Evolutionary conservation across 352 stramenopile genomes (phyloP), one percentile per base, ranked within the genome.

Genomic region (Hyaloperonospora arabidopsidis): DNA sequence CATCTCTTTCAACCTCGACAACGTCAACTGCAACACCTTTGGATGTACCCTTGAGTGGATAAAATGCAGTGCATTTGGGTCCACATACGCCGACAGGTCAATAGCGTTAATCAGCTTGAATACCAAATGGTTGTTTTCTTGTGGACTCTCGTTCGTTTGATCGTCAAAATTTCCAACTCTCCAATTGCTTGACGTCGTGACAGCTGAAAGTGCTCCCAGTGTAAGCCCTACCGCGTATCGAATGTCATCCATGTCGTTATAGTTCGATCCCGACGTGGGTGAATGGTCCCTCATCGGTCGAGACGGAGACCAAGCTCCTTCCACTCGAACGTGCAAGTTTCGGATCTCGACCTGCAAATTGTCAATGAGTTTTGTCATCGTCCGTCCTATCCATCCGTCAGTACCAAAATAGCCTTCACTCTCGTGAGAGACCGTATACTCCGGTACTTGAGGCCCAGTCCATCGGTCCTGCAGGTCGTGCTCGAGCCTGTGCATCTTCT

Each of bases 351-450:
- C 76, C 68, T 95, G 85, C 19, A 95, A 59, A 49, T 95, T 95
- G 64, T 95, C 85, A 59, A 95, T 95, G 36, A 95, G 72, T 49
- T 93, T 91, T 10, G 85, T 93, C 67, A 95, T 88, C 13, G 85
- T 93, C 21, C 85, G 73, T 35, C 85, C 85, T 38, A 95, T 85
- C 79, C 84, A 95, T 25, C 85, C 85, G 43, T 95, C 82, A 0
- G 86, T 89, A 36, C 85, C 85, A 54, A 93, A 95, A 58, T 95
- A 95, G 0, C 85, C 85, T 57, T 93, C 82, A 35, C 71, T 89
- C 49, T 93, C 84, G 40, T 86, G 74, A 0, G 74, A 63, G 14
- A 88, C 74, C 0, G 63, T 69, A 54, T 80, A 87, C 54, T 86
- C 76, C 0, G 79, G 70, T 17, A 89, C 70, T 34, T 78, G 65